Base-by-base conservation (phyloP, 1,284 basidiomycete genomes). In the Sphaerobolus stellatus region DNA sequence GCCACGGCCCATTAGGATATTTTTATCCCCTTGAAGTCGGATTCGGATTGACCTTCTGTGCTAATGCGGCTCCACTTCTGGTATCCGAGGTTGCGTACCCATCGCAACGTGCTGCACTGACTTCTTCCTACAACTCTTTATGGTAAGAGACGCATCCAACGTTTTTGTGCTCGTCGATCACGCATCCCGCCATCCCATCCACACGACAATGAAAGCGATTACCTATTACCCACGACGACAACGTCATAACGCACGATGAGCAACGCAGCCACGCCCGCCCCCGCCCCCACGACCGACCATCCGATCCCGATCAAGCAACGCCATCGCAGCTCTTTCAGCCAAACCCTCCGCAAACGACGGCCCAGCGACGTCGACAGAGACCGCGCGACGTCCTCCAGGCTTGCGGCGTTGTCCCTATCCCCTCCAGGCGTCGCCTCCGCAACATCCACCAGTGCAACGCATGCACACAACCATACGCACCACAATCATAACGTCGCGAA, bases 61-160 rank as follows among this genome's bases (percentile, higher is more conserved):
- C 70, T 48, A 66, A 66, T 57, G 76, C 78, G n/a, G 78, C 80
- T 1, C 79, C 80, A 7, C 68, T 82, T 47, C 69, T 83, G 20
- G 73, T 82, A 52, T 77, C 79, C 8, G 81, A 83, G 65, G 70
- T 83, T 38, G 76, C 80, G 1, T 82, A 78, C 63, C 80, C 80
- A 4, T 71, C 75, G 27, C 75, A 81, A 55, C 77, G 80, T 33
- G 80, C 74, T 5, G 77, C 73, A 46, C 71, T 75, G 9, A 82
- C 79, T 1, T 81, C 80, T 2, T 66, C 78, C 57, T 82, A 82
- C 66, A 82, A 82, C 68, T 73, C 76, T 1, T 71, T 81, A 33
- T 81, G 79, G 80, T 80, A 70, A 60, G 34, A n/a, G n/a, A n/a
- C n/a, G n/a, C n/a, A n/a, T n/a, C n/a, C n/a, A n/a, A n/a, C n/a